Conservation (phyloP, 1,139 yeast genomes). For the Yamadazyma songkhlaensis region DNA sequence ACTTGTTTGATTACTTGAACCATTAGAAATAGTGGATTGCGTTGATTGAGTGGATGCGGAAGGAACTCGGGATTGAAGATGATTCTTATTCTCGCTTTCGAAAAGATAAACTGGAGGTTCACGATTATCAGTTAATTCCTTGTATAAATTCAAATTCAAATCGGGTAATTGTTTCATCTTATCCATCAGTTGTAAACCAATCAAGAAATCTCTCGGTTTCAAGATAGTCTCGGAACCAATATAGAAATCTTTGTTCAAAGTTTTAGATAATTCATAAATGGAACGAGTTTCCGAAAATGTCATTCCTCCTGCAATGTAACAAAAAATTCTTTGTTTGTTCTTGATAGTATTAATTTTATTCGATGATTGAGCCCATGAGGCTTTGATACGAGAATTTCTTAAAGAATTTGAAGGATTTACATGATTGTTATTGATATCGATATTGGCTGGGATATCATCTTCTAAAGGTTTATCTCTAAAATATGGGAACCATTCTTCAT, state of each 20-base stretch:
- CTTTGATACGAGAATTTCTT: constrained; percentile 73
- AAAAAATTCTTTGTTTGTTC: constrained; percentile 70
- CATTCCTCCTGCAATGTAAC: constrained; percentile 87
- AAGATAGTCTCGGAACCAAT: constrained; percentile 81
- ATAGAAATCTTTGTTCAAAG: constrained; percentile 68
- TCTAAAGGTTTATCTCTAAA: constrained; percentile 72
- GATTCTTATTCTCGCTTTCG: constrained; percentile 21
- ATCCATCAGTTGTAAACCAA: constrained; percentile 45
- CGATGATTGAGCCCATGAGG: constrained; percentile 73
- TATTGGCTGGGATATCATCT: constrained; percentile 45
- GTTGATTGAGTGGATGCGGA: not conserved
- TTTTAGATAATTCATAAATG: constrained; percentile 65
- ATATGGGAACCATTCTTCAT: constrained; percentile 65
- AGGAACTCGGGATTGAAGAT: constrained; percentile 7
- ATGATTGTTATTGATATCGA: constrained; percentile 24
- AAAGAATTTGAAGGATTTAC: constrained; percentile 34
- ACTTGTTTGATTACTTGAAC: not conserved
- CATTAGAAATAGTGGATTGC: not conserved
- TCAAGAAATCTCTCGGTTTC: constrained; percentile 57
- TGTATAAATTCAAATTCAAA: constrained; percentile 31
- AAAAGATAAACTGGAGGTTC: constrained; percentile 38
- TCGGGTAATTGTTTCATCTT: constrained; percentile 29
- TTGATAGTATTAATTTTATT: constrained; percentile 23
- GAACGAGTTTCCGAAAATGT: constrained; percentile 81
- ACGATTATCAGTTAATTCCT: constrained; percentile 21